Base-by-base conservation (phyloP, 2,329 filamentous ascomycete genomes). In the Aspergillus sp. region DNA sequence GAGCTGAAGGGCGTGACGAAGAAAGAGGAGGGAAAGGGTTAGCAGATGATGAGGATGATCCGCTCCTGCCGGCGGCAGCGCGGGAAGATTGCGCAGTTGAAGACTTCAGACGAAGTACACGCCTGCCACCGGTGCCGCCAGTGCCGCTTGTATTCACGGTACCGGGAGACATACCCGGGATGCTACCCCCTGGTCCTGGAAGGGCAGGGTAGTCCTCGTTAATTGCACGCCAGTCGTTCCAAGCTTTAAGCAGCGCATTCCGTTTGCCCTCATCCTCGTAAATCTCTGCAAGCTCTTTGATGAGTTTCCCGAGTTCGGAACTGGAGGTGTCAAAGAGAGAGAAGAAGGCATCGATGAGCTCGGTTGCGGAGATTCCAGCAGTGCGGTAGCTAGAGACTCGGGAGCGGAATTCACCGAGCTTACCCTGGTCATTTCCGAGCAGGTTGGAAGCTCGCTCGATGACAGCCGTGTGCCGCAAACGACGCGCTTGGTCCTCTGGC, bases 201-300 rank as follows among this genome's bases (percentile, higher is more conserved):
- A 98, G 80, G 2, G 90, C 91, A 0, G 93, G 93, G 66, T 97
- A 98, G 72, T 97, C 93, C 74, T 97, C 93, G 64, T 96, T 96
- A 76, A 96, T 95, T 39, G 92, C 92, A 47, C 91, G 90, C 91
- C 93, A 97, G 75, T 96, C 90, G 66, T 91, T 91, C 92, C 93
- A 97, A 1, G 93, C 91, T 67, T 89, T 89, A 24, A 92, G 84
- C 3, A 99, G 78, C 0, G 80, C 82, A 52, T 89, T 87, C 1
- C 86, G 86, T 71, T 96, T 96, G 17, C 74, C 71, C 50, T 88
- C 83, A 65, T 96, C 89, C 66, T 99, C 93, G 66, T 95, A 98
- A 11, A 99, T 86, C 52, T 98, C 93, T 5, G 93, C 90, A 3
- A 97, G 84, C 71, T 99, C 95, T 60, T 93, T 90, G 61, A 98